Evolutionary conservation across 805 yeast genomes (phyloP), one percentile per base, ranked within the genome.

Genomic region (Kregervanrija pseudodelftensis): DNA sequence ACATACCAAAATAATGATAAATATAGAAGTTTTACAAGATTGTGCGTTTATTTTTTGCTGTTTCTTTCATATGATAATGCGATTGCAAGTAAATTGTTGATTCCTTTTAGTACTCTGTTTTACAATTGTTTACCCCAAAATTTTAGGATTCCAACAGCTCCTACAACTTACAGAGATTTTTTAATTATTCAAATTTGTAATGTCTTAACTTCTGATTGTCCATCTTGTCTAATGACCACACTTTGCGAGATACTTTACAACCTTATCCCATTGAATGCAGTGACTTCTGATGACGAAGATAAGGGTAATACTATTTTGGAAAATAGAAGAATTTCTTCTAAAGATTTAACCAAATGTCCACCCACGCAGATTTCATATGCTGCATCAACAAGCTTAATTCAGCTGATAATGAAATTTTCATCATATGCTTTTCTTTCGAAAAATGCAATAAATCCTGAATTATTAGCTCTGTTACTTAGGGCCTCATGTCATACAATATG

Each of bases 221-320:
- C 64, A 42, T 47, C 47, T 12, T 50, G 65, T 4, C 55, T 72
- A 11, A 61, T 76, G 4, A 73, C 79, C 1, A 72, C 79, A 11
- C 61, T 79, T 33, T 72, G 76, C 41, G 85, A 84, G 54, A 67
- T 76, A 41, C 58, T 83, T 8, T 82, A 80, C 61, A 84, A 85
- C 55, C 54, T 82, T 41, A 63, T 85, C 11, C 79, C 77, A 2
- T 55, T 72, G 11, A 50, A 50, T 30, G 37, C 39, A 8, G 34
- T 47, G 31, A 14, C 47, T 12, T 15, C 17, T 7, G 39, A 33
- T 11, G 36, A 36, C 12, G 31, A 47, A 30, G 39, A 33, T 10
- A 36, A 37, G 28, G 36, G 40, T 10, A 31, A 44, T 10, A 44
- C 49, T 11, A 52, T 58, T 14, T 36, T 50, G 11, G 40, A 40